A percentile compares a stretch with the other conserved stretches of the same genome.
Evolutionary conservation across 345 rosid species (phyloP).

Genomic region (Balakata baccata): DNA sequence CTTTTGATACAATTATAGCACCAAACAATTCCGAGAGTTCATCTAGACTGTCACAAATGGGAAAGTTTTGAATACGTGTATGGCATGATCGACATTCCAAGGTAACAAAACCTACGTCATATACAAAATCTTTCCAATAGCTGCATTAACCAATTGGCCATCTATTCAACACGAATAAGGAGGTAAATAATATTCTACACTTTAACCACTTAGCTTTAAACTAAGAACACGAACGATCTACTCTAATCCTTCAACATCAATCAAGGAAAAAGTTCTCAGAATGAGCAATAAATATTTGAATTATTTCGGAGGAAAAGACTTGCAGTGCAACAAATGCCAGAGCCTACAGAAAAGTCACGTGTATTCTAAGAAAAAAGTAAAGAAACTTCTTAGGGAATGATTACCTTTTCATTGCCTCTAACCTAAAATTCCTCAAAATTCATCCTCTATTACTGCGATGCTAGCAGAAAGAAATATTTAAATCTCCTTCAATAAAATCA

Average conservation of each 20-base stretch:
- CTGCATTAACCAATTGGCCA: neutral
- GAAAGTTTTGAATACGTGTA: neutral
- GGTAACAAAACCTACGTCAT: neutral
- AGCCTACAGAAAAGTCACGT: neutral
- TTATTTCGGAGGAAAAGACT: neutral
- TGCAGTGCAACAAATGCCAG: neutral
- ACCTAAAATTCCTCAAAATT: neutral
- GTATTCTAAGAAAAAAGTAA: neutral
- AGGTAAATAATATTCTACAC: no score
- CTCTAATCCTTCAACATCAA: neutral
- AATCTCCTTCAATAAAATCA: constrained; percentile 10
- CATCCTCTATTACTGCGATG: neutral
- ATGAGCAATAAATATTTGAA: neutral
- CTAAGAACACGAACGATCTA: neutral
- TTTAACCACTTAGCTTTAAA: no score
- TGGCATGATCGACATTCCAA: neutral
- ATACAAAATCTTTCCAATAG: neutral
- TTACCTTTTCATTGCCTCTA: neutral
- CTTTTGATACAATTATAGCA: neutral
- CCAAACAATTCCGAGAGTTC: neutral
- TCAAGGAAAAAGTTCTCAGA: neutral
- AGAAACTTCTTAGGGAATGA: neutral
- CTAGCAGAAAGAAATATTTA: neutral
- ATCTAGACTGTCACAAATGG: neutral
- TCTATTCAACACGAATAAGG: no score